Evolutionary conservation across 2,329 filamentous ascomycete species (phyloP).

Genomic region (Fusarium bulbicola): DNA sequence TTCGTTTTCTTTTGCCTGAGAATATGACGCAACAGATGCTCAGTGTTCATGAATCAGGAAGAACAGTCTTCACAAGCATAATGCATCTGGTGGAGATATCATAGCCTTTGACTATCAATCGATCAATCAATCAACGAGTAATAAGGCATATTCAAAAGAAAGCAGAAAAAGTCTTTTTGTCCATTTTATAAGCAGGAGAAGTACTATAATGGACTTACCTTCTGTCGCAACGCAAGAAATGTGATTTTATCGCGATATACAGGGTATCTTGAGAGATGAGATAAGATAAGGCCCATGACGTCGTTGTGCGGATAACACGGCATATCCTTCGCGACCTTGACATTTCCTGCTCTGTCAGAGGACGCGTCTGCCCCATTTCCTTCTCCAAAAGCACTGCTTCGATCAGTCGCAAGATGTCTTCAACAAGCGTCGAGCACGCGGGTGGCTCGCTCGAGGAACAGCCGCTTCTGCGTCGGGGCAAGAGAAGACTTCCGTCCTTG

Average conservation of each 20-base stretch:
- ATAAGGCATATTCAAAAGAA: background rate
- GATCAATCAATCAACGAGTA: background rate
- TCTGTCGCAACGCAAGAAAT: fast-evolving
- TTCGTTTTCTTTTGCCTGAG: fast-evolving
- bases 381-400: fast-evolving
- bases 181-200: too few relatives aligned
- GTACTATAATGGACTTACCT: fast-evolving
- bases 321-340: background rate
- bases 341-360: fast-evolving
- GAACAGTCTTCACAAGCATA: too few relatives aligned
- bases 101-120: background rate
- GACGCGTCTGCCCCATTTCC: fast-evolving
- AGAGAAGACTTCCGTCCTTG: background rate
- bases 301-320: background rate
- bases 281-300: background rate
- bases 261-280: background rate
- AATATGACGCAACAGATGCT: fast-evolving
- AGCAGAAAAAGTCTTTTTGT: fast-evolving
- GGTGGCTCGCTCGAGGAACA: background rate
- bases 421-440: fast-evolving
- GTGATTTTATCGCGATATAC: background rate
- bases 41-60: fast-evolving
- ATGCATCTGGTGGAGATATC: too few relatives aligned
- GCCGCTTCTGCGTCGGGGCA: background rate
- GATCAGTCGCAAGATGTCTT: background rate